These are phyloP conservation scores for Linum usitatissimum DNA, from an alignment of 345 rosid species.

Conservation along the genomic window DNA sequence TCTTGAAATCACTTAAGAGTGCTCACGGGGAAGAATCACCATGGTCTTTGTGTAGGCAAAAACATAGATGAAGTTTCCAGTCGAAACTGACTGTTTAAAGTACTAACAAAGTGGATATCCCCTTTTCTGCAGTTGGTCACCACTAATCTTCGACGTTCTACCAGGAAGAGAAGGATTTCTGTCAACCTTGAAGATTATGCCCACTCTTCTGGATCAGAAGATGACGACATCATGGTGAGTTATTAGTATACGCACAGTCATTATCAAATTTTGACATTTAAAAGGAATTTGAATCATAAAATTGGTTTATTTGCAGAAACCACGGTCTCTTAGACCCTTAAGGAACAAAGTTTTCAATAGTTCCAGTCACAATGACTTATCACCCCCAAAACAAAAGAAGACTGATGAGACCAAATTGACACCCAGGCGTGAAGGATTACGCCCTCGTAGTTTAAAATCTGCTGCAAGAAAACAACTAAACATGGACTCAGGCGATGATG, in stretches of 20 bases:
- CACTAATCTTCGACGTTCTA: slow-evolving; percentile 88
- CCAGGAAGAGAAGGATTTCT: slow-evolving; percentile 78
- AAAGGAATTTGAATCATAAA: slow-evolving; percentile 4
- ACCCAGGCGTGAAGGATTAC: slow-evolving; percentile 98
- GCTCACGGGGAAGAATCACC: neutral
- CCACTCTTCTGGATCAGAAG: slow-evolving; percentile 90
- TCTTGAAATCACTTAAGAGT: neutral
- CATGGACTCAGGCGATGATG: slow-evolving; percentile 58
- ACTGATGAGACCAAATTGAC: slow-evolving; percentile 36
- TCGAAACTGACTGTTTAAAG: slow-evolving; percentile 7
- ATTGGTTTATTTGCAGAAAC: slow-evolving; percentile 40
- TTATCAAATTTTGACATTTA: neutral
- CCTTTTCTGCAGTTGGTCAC: slow-evolving; percentile 46
- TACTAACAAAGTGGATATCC: slow-evolving; percentile 15
- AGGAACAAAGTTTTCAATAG: slow-evolving; percentile 50
- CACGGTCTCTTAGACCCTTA: slow-evolving; percentile 34
- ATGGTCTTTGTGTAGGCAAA: slow-evolving; percentile 7
- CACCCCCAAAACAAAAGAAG: slow-evolving; percentile 49
- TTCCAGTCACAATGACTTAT: slow-evolving; percentile 46
- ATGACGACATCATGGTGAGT: slow-evolving; percentile 87
- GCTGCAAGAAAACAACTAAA: slow-evolving; percentile 37
- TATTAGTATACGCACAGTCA: slow-evolving; percentile 3
- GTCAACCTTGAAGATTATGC: slow-evolving; percentile 75
- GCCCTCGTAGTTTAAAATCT: slow-evolving; percentile 77
- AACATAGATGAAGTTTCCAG: slow-evolving; percentile 2